Evolutionary conservation across 1,284 basidiomycete genomes (phyloP), one percentile per base, ranked within the genome.

Genomic region (Cutaneotrichosporon mucoides): DNA sequence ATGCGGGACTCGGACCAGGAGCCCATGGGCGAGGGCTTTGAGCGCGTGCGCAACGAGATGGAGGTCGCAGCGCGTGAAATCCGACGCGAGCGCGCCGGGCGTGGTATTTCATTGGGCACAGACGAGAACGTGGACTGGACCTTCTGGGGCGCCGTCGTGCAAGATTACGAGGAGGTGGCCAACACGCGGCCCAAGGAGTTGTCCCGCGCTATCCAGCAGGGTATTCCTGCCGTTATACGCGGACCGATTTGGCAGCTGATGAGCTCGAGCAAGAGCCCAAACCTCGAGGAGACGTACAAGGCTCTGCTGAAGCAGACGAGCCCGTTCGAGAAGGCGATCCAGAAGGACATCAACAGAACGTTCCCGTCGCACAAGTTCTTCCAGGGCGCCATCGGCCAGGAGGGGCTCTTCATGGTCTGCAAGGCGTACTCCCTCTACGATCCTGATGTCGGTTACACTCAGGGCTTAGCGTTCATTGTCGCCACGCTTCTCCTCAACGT

Each of bases 211-310:
- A 99, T 99, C 60, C 92, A 96, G 69, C 84, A 83, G 58, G 95
- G 95, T 1, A 92, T 99, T 38, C 96, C 94, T 1, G 81, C 86
- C 10, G 78, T 79, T 7, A 78, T 79, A 41, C 65, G 94, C 49
- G 94, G 94, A 24, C 94, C 97, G 86, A 88, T 96, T 79, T 99
- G 95, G 95, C 95, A 99, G 76, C 83, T 98, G 75, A 97, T 99
- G 93, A 92, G 89, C 53, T 91, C 89, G 35, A 91, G 90, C 6
- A 96, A 99, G 78, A 92, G 97, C 68, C 81, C 83, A 6, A 88
- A 88, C 66, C 82, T 98, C 24, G 96, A 99, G 78, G 83, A 83
- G 60, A 85, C 86, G 13, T 99, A 99, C 79, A 81, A 93, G 47
- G 83, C 83, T 47, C 81, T 97, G 24, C 78, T 99, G 55, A 95